Percentiles rank a stretch among this genome's conserved stretches.
Conservation (phyloP, 2,329 filamentous ascomycete genomes). For the Neopestalotiopsis clavispora region DNA sequence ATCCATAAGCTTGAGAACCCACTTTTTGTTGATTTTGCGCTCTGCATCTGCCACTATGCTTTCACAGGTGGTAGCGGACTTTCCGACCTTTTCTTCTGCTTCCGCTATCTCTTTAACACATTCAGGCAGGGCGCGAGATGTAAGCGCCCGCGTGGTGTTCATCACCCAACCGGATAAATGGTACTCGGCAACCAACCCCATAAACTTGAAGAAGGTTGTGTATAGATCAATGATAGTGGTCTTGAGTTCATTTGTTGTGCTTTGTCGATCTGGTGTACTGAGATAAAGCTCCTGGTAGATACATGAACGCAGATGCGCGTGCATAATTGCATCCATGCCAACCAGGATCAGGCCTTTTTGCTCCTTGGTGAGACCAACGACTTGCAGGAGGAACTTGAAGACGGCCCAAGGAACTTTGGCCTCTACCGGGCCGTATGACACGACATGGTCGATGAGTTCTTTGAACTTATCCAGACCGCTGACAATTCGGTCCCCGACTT, state of each 20-base stretch:
- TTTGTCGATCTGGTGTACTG: no score
- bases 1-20: not conserved
- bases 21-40: not conserved
- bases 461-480: not conserved
- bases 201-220: not conserved
- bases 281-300: not conserved
- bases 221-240: not conserved
- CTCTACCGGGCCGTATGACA: not conserved
- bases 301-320: not conserved
- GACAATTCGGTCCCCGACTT: not conserved
- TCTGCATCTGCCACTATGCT: not conserved
- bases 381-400: not conserved
- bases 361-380: not conserved
- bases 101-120: not conserved
- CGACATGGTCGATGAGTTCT: not conserved
- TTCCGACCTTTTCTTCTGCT: no score
- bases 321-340: not conserved
- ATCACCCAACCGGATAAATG: not conserved
- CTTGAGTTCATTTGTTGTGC: not conserved
- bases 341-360: not conserved
- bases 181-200: not conserved
- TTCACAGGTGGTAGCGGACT: no score
- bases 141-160: not conserved
- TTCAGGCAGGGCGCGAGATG: not conserved
- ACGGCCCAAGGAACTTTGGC: not conserved